phyloP scores from a whole-genome alignment of 1,139 yeast species.

The Yamadazyma atmosphaerica region DNA sequence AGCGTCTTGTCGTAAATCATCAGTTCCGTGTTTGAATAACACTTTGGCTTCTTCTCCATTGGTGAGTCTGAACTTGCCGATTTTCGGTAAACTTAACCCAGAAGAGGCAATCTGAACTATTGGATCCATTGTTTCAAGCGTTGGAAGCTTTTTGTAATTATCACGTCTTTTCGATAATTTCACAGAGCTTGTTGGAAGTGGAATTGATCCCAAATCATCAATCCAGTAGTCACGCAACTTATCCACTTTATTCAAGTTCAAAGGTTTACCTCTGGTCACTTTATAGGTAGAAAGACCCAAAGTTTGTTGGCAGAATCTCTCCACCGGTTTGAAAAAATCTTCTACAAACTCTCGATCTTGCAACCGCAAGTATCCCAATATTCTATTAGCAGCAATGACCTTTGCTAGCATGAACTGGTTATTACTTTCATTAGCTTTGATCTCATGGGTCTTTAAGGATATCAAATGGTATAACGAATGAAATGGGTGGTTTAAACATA shows the following conservation, averaged over 20 bases:
- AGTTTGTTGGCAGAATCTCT: slow-evolving; percentile 50
- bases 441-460: slow-evolving; percentile 52
- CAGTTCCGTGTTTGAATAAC: slow-evolving; percentile 81
- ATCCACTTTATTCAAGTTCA: slow-evolving; percentile 37
- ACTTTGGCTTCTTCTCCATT: slow-evolving; percentile 60
- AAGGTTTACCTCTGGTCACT: slow-evolving; percentile 29
- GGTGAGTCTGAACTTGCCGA: slow-evolving; percentile 52
- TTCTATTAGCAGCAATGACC: slow-evolving; percentile 48
- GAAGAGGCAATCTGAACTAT: slow-evolving; percentile 63
- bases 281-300: slow-evolving; percentile 53
- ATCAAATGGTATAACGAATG: slow-evolving; percentile 73
- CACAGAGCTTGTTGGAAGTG: slow-evolving; percentile 66
- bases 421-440: slow-evolving; percentile 23
- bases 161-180: slow-evolving; percentile 38
- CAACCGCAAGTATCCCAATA: slow-evolving; percentile 35
- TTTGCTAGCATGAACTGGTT: slow-evolving; percentile 45
- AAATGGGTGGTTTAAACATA: slow-evolving; percentile 68
- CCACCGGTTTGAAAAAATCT: slow-evolving; percentile 24
- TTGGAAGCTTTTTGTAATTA: slow-evolving; percentile 51
- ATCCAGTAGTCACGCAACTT: slow-evolving; percentile 59
- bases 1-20: slow-evolving; percentile 92
- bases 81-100: slow-evolving; percentile 87
- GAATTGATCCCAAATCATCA: slow-evolving; percentile 49
- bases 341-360: slow-evolving; percentile 14
- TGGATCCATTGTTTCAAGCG: slow-evolving; percentile 45